A percentile compares a stretch with the other conserved stretches of the same genome.
These are phyloP conservation scores for Macrotyloma uniflorum DNA, from an alignment of 306 rosid species.

Conservation along the genomic window DNA sequence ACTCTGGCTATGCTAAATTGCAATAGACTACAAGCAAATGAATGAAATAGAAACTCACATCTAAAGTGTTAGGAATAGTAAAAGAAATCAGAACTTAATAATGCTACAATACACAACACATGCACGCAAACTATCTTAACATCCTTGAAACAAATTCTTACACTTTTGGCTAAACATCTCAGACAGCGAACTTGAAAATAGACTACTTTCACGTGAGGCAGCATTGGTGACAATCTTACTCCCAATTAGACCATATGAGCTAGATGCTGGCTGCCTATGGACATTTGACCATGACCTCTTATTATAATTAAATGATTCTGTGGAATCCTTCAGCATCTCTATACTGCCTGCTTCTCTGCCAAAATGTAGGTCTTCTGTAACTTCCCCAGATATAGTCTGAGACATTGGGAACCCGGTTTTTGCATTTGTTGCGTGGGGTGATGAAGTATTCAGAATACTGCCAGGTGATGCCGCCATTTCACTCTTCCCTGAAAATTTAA, in stretches of 20 bases:
- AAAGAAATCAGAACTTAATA: neutral
- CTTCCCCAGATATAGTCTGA: constrained; percentile 43
- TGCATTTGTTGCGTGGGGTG: constrained; percentile 42
- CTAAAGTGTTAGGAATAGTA: constrained; percentile 1
- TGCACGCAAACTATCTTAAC: constrained; percentile 27
- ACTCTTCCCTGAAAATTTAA: constrained; percentile 51
- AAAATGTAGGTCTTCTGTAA: constrained; percentile 39
- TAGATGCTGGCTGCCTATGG: constrained; percentile 52
- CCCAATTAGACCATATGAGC: constrained; percentile 63
- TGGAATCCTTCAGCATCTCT: constrained; percentile 47
- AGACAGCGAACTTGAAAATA: constrained; percentile 80
- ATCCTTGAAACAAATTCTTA: constrained; percentile 49
- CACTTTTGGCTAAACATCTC: constrained; percentile 72
- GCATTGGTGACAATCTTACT: constrained; percentile 53
- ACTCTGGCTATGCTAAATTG: constrained; percentile 5
- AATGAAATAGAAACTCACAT: constrained; percentile 22
- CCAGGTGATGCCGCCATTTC: constrained; percentile 54
- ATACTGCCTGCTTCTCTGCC: constrained; percentile 51
- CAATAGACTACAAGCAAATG: constrained; percentile 21
- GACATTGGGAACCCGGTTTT: constrained; percentile 50
- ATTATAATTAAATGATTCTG: constrained; percentile 50
- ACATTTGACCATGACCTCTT: constrained; percentile 57
- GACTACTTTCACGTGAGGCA: constrained; percentile 65
- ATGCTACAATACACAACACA: constrained; percentile 27
- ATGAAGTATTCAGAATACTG: constrained; percentile 51